Evolutionary conservation across 306 rosid genomes (phyloP), one percentile per base, ranked within the genome.

Genomic region (Oemleria cerasiformis): DNA sequence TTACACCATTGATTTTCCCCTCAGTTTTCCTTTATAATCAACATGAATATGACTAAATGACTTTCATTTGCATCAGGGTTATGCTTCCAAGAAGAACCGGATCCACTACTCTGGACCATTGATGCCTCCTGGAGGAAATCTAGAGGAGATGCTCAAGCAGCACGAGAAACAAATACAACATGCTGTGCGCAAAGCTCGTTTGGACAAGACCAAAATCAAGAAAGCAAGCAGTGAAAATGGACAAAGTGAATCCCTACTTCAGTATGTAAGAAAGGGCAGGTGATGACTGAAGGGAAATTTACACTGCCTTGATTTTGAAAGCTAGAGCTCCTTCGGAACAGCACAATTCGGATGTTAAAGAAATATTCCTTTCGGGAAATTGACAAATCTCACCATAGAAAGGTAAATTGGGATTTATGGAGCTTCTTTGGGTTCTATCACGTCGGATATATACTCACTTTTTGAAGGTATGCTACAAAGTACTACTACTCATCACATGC

Each of bases 61-160:
- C 19, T 77, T 77, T 70, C 63, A 23, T 59, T 73, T 65, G 53
- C 36, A 2, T 67, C 87, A 92, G 94, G 83, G 79, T 42, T 70
- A 45, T 63, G 77, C 63, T 77, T n/a, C 76, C 36, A 83, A 82
- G 78, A 84, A 78, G 83, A 67, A 71, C 48, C 75, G 84, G 70
- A 71, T 83, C 39, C 86, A 89, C 77, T 86, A 78, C 83, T 89
- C 96, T 15, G 96, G 98, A 63, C 95, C 92, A 9, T 73, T 88
- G 81, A 66, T 83, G 69, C 82, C 91, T 54, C 82, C 78, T 4
- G 90, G 81, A 8, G 89, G 89, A 69, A 82, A 86, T 77, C 75
- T 89, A 5, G 96, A 86, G 75, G 90, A 90, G 71, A 85, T 89
- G 90, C 87, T 90, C 17, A 89, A 85, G 84, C 88, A 89, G 79